Conservation (phyloP, 768 basidiomycete genomes). For the Nevesoporus exiguus region DNA sequence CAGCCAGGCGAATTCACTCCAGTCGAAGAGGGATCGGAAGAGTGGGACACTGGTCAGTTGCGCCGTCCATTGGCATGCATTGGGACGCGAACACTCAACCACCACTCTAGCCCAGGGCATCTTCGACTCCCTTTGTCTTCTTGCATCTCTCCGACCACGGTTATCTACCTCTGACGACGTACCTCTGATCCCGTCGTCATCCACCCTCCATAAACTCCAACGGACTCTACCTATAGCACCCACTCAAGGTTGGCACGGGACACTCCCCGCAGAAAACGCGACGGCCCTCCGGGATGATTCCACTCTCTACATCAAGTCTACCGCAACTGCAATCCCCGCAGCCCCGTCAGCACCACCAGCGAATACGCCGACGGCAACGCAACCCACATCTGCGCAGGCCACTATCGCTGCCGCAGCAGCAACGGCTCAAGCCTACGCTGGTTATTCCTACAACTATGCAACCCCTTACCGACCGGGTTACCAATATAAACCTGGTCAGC, state of each 20-base stretch:
- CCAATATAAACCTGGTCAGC: slow-evolving; percentile 38
- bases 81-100: slow-evolving; percentile 8
- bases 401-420: slow-evolving; percentile 22
- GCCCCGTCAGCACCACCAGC: slow-evolving; percentile 33
- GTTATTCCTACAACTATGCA: slow-evolving; percentile 37
- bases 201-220: slow-evolving; percentile 67
- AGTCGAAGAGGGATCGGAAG: slow-evolving; percentile 69
- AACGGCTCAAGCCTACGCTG: slow-evolving; percentile 27
- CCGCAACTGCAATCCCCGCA: slow-evolving; percentile 34
- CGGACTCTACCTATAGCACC: slow-evolving; percentile 61
- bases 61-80: background rate
- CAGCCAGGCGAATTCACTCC: slow-evolving; percentile 42
- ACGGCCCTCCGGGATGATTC: slow-evolving; percentile 72
- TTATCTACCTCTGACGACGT: slow-evolving; percentile 37
- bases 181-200: slow-evolving; percentile 59
- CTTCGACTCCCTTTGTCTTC: slow-evolving; percentile 60
- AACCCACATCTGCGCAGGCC: slow-evolving; percentile 23
- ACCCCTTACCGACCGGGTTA: slow-evolving; percentile 32
- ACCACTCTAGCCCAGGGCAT: slow-evolving; percentile 64
- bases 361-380: slow-evolving; percentile 32
- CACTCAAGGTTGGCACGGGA: slow-evolving; percentile 71
- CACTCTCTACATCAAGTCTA: slow-evolving; percentile 62
- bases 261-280: slow-evolving; percentile 52
- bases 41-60: slow-evolving; percentile 75
- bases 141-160: slow-evolving; percentile 72